phyloP scores from a whole-genome alignment of 768 basidiomycete genomes.

The Lactarius akahatsu region DNA sequence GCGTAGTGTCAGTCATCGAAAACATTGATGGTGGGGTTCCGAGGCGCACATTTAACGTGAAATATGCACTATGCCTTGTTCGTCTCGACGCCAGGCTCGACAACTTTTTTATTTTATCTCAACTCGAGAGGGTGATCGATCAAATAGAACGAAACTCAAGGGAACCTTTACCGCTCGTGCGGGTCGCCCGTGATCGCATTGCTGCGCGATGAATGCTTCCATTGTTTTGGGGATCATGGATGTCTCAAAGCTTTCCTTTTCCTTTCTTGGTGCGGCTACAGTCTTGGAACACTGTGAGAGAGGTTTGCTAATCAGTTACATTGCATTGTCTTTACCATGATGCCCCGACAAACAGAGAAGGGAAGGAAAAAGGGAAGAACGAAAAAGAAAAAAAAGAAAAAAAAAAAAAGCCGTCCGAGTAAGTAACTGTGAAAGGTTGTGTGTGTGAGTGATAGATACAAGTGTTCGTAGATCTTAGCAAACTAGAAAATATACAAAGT shows the following conservation, averaged over 20 bases:
- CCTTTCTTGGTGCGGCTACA: neutral
- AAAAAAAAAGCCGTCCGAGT: constrained; percentile 1
- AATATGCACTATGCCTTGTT: neutral
- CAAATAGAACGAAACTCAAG: constrained; percentile 3
- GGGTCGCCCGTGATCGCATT: constrained; percentile 3
- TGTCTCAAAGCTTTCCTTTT: neutral
- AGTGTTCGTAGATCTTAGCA: constrained; percentile 15
- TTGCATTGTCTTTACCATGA: constrained; percentile 11
- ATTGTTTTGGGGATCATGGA: neutral
- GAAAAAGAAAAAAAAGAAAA: neutral
- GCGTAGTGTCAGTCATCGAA: neutral
- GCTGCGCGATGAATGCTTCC: neutral
- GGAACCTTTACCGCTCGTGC: neutral
- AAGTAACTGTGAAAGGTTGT: constrained; percentile 2
- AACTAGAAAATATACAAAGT: constrained; percentile 17
- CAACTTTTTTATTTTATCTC: neutral
- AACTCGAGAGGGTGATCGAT: constrained; percentile 13
- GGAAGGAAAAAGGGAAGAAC: neutral
- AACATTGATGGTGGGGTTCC: neutral
- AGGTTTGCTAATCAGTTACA: constrained; percentile 23
- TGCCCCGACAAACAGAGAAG: neutral
- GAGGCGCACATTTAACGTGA: neutral
- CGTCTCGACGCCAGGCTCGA: neutral
- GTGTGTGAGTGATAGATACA: constrained; percentile 25
- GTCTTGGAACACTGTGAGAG: neutral